Percentiles rank a stretch among this genome's conserved stretches.
These are phyloP conservation scores for Nannochloropsis limnetica DNA, from an alignment of 352 stramenopile genomes.

Conservation along the genomic window DNA sequence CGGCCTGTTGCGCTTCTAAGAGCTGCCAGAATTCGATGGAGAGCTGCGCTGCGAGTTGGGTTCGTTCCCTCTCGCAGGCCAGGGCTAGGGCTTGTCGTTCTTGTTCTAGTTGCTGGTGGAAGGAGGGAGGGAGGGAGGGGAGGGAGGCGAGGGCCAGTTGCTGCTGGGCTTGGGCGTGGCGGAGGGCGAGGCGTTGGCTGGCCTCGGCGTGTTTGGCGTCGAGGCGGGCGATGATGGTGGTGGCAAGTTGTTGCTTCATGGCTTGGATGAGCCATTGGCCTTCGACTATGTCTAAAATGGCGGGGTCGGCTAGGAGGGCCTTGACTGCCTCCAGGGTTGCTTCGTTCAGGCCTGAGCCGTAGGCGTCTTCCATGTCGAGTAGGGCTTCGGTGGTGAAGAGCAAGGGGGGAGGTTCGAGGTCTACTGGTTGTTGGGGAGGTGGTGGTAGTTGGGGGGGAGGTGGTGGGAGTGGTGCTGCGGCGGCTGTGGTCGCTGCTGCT, in stretches of 20 bases:
- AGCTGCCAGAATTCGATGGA: not conserved
- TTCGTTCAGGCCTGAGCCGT: not conserved
- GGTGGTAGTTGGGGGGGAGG: not conserved
- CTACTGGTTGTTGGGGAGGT: not conserved
- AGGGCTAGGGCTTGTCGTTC: not conserved
- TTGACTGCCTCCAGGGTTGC: not conserved
- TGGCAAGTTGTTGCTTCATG: constrained; percentile 18
- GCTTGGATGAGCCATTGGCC: constrained; percentile 32
- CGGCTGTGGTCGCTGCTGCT: not conserved
- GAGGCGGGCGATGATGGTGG: not conserved
- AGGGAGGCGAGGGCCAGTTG: not conserved
- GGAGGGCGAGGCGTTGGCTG: not conserved
- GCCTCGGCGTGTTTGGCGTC: constrained; percentile 17
- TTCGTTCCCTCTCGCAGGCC: not conserved
- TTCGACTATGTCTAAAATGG: not conserved
- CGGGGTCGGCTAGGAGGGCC: not conserved
- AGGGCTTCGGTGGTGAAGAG: not conserved
- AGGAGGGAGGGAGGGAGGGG: not conserved
- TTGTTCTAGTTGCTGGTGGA: not conserved
- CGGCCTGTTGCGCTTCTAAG: not conserved
- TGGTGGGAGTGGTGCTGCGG: not conserved
- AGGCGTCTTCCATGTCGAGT: not conserved
- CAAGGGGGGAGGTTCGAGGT: not conserved
- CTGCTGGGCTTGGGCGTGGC: not conserved
- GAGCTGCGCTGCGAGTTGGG: not conserved